Evolutionary conservation across 805 yeast species (phyloP).

Genomic region (Saccharomycopsis sp.): DNA sequence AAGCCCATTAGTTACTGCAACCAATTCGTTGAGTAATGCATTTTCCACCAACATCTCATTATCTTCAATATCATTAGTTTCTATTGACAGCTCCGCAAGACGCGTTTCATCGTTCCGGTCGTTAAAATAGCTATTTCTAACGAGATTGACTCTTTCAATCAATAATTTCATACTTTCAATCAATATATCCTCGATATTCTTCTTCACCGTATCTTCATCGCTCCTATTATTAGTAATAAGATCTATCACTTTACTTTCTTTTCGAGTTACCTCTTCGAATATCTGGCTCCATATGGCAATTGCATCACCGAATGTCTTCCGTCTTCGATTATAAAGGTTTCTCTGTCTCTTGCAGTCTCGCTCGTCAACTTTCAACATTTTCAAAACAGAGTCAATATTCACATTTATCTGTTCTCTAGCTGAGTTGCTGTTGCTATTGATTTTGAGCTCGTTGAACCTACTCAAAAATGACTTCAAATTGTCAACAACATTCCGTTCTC

Average conservation of each 20-base stretch:
- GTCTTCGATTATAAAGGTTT: constrained; percentile 6
- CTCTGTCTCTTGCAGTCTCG: background rate
- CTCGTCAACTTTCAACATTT: background rate
- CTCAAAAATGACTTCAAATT: constrained; percentile 15
- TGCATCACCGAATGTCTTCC: constrained; percentile 3
- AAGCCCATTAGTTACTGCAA: constrained; percentile 8
- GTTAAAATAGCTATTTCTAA: background rate
- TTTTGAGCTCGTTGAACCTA: background rate
- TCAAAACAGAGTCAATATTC: constrained; percentile 1
- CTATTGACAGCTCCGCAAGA: background rate
- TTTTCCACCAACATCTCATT: constrained; percentile 3
- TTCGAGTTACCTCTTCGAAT: constrained; percentile 3
- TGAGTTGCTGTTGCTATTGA: background rate
- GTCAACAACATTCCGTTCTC: constrained; percentile 17
- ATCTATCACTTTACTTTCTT: constrained; percentile 5
- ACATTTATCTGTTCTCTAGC: background rate
- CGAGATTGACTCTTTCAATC: background rate
- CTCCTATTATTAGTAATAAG: background rate
- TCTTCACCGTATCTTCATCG: background rate
- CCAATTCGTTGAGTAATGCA: constrained; percentile 12
- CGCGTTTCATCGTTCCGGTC: background rate
- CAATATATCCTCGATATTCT: background rate
- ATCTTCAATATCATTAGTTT: background rate
- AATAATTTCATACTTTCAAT: background rate
- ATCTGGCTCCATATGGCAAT: constrained; percentile 6